Evolutionary conservation across 805 yeast genomes (phyloP).

Genomic region (Candida taoyuanica): DNA sequence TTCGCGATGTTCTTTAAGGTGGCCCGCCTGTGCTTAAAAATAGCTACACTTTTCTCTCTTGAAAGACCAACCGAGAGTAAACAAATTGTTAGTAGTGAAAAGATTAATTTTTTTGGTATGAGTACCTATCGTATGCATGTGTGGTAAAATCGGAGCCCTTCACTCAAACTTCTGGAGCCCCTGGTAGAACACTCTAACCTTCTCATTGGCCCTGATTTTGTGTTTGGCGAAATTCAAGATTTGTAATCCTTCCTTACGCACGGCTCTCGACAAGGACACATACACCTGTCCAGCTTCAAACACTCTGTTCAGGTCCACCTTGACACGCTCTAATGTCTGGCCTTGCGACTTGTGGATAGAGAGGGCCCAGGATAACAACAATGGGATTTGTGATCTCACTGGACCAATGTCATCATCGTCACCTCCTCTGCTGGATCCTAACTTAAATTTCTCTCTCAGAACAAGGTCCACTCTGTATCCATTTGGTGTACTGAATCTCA

Average conservation of each 20-base stretch:
- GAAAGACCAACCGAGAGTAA: too few relatives aligned
- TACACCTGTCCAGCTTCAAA: conserved; percentile 84
- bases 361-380: conserved; percentile 74
- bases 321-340: conserved; percentile 67
- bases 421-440: conserved; percentile 31
- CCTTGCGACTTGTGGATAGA: conserved; percentile 87
- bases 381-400: conserved; percentile 57
- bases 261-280: conserved; percentile 79
- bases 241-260: conserved; percentile 58
- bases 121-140: too few relatives aligned
- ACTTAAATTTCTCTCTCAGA: conserved; percentile 15
- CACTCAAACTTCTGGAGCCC: conserved; percentile 29
- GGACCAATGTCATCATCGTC: conserved; percentile 20
- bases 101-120: too few relatives aligned
- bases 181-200: conserved; percentile 59
- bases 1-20: neutral
- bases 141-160: neutral
- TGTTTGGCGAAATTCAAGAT: conserved; percentile 57
- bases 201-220: conserved; percentile 53
- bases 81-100: too few relatives aligned
- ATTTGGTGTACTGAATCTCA: conserved; percentile 37
- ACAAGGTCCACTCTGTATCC: conserved; percentile 22
- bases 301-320: conserved; percentile 59
- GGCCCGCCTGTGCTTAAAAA: neutral
- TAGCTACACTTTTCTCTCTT: neutral